Base-by-base conservation (phyloP, 2,329 filamentous ascomycete species). In the Botrytis deweyae region DNA sequence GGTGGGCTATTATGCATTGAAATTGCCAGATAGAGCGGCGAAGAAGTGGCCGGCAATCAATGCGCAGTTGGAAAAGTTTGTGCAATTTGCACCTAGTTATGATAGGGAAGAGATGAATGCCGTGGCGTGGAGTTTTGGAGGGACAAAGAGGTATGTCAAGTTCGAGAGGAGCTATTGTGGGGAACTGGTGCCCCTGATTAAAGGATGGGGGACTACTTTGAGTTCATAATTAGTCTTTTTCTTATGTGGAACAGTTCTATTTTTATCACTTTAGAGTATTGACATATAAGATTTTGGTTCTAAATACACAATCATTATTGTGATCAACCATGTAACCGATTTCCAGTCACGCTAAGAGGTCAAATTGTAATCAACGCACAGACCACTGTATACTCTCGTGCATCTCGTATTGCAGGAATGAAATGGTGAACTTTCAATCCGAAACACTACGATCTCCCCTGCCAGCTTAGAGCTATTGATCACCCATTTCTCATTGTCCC, bases 1-100 rank as follows among this genome's bases (percentile, higher is more conserved):
- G 63, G 72, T 73, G 36, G 68, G 52, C 20, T 73, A 71, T 33
- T 73, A 73, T 63, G 72, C 72, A 16, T 72, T 73, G 67, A 65
- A 71, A 55, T 22, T 73, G 25, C 67, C 67, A 12, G 58, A 63
- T 10, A 61, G 44, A 63, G 1, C 61, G 10, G 18, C 33, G 20
- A 65, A 62, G n/a, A 55, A 36, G 9, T 73, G 64, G 64, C 64
- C 64, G 1, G 64, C 9, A 1, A 25, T 66, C 1, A 38, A 66
- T 38, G 44, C 20, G 5, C 64, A 66, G 29, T 38, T 66, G 44
- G 64, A 66, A 38, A 52, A n/a, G 22, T 66, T 66, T 66, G 64
- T 52, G 44, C 42, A 38, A 36, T 52, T 25, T 29, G 65, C 46
- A 25, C 46, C 65, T 65, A 49, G 58, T 9, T 72, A 74, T 58